A percentile compares a stretch with the other conserved stretches of the same genome.
Evolutionary conservation across 768 basidiomycete genomes (phyloP).

Genomic region (Clathrus columnatus): DNA sequence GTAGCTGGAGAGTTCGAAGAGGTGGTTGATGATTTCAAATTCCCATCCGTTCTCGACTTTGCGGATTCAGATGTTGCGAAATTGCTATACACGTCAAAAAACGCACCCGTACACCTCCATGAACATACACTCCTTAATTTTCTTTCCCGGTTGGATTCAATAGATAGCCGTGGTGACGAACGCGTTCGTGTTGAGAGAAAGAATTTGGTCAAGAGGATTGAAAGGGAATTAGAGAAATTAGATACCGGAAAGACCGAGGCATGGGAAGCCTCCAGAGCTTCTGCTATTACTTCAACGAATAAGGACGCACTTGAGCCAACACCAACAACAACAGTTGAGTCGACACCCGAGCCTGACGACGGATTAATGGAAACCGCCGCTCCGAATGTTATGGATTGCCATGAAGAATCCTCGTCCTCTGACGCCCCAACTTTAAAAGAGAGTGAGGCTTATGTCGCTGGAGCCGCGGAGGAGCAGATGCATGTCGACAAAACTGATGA

Average conservation of each 20-base stretch:
- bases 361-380: background rate
- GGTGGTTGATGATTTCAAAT: constrained; percentile 34
- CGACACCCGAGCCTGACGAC: background rate
- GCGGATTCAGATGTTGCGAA: constrained; percentile 17
- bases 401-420: background rate
- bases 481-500: background rate
- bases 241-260: constrained; percentile 28
- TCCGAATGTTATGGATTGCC: background rate
- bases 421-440: no score
- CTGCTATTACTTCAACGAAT: background rate
- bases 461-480: background rate
- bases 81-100: constrained; percentile 53
- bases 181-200: constrained; percentile 44
- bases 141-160: constrained; percentile 56
- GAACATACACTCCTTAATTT: constrained; percentile 53
- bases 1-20: constrained; percentile 36
- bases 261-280: constrained; percentile 25
- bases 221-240: constrained; percentile 47
- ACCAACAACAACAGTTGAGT: no score
- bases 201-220: constrained; percentile 47
- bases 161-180: constrained; percentile 54
- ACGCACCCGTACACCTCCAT: constrained; percentile 54
- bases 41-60: constrained; percentile 43
- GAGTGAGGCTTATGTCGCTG: no score
- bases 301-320: background rate